phyloP scores from a whole-genome alignment of 2,329 filamentous ascomycete species.

The Colletotrichum sp. region DNA sequence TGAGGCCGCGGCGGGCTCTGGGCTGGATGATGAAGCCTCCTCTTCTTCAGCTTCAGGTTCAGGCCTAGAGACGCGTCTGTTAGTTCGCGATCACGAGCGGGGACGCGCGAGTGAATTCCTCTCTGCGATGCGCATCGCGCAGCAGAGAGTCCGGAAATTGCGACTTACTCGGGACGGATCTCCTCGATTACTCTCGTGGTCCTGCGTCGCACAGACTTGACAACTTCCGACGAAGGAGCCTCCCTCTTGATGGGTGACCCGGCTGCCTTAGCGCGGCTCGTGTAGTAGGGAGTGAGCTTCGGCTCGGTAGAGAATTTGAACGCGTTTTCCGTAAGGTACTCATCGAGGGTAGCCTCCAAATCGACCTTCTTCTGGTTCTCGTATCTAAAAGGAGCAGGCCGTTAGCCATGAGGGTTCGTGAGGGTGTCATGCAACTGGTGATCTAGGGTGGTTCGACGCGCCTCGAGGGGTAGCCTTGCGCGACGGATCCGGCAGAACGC shows the following conservation, averaged over 20 bases:
- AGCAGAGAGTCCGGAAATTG: neutral
- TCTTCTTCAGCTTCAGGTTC: neutral
- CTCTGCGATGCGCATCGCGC: neutral
- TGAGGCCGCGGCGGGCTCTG: slow-evolving; percentile 36
- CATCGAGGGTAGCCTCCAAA: slow-evolving; percentile 76
- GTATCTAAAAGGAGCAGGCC: slow-evolving; percentile 54
- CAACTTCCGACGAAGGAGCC: slow-evolving; percentile 40
- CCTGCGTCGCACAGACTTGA: slow-evolving; percentile 53
- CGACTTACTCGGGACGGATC: slow-evolving; percentile 47
- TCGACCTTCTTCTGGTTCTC: slow-evolving; percentile 79
- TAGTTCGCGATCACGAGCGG: slow-evolving; percentile 1
- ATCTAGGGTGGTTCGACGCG: slow-evolving; percentile 15
- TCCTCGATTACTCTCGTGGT: slow-evolving; percentile 51
- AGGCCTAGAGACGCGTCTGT: neutral
- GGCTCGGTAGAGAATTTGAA: slow-evolving; percentile 67
- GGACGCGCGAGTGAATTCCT: neutral
- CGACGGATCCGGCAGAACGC: slow-evolving; percentile 20
- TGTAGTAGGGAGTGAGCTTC: slow-evolving; percentile 78
- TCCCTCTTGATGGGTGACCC: slow-evolving; percentile 68
- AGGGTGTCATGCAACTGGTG: slow-evolving; percentile 24
- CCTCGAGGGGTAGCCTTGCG: slow-evolving; percentile 1
- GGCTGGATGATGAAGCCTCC: slow-evolving; percentile 24
- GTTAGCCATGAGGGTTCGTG: slow-evolving; percentile 7
- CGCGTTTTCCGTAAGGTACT: slow-evolving; percentile 73
- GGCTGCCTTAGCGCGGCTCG: slow-evolving; percentile 63